Base-by-base conservation (phyloP, 441 rosid genomes). In the Pelargonium australe region DNA sequence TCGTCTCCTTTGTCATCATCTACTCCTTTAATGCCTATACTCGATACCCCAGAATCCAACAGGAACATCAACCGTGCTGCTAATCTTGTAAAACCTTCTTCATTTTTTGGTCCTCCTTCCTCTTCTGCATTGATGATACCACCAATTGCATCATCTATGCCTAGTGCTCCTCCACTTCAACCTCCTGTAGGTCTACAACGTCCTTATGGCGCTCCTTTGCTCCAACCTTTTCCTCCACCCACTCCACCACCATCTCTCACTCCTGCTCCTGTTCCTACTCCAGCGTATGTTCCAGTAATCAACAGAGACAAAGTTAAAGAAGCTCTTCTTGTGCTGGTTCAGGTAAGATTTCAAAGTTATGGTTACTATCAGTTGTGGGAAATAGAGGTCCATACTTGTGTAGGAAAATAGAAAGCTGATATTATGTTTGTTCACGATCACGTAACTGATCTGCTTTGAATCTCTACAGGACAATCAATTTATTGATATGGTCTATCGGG, bases 191-290 rank as follows among this genome's bases (percentile, higher is more conserved):
- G 70, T 76, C 78, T 82, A 55, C 93, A 87, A 51, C 89, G 89
- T 12, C 73, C 80, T 6, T 87, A 86, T 73, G 96, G 96, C 69
- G 76, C 96, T 70, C 97, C 94, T 11, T 69, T 94, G 77, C 96
- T 88, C 77, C 99, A 94, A 77, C 94, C 99, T 31, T 94, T 91
- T 79, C 96, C 96, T 67, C 99, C 97, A 31, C 98, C 97, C 11
- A 85, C 83, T 64, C 96, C 99, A 12, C 88, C 95, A 65, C 88
- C 83, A 65, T 88, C 97, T 67, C 97, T 89, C 16, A 79, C 96
- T 13, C 95, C 95, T 66, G 71, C 79, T 67, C 64, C 81, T 44
- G 53, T 53, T 67, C 79, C 80, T 34, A 20, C 72, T 64, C 78
- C 82, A 74, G 77, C 74, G 72, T 72, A 73, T 47, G 87, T 81